Conservation (phyloP, 805 yeast genomes). For the Lipomyces starkeyi region DNA sequence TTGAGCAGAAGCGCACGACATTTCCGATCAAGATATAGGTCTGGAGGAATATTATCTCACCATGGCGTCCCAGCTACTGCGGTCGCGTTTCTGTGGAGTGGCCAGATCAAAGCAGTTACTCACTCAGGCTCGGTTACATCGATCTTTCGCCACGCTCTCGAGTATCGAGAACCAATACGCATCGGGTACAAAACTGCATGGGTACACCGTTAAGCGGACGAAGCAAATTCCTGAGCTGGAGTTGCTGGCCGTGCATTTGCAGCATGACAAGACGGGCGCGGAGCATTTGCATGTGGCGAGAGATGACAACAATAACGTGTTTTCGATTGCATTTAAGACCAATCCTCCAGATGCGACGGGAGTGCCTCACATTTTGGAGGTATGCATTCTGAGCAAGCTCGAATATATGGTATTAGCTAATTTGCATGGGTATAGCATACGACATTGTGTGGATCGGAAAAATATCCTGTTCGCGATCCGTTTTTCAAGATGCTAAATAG, state of each 20-base stretch:
- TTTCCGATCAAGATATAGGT: neutral
- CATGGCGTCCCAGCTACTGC: neutral
- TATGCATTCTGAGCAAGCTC: slow-evolving; percentile 5
- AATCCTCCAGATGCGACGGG: slow-evolving; percentile 96
- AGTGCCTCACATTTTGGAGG: slow-evolving; percentile 90
- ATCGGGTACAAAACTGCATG: slow-evolving; percentile 52
- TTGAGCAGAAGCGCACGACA: too few relatives aligned
- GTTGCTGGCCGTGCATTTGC: slow-evolving; percentile 74
- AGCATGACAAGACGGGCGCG: slow-evolving; percentile 73
- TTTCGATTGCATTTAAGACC: slow-evolving; percentile 87
- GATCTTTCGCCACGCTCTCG: slow-evolving; percentile 25
- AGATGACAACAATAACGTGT: slow-evolving; percentile 83
- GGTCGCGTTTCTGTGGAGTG: neutral
- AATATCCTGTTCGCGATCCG: slow-evolving; percentile 94
- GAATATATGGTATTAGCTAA: neutral
- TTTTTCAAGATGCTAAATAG: slow-evolving; percentile 96
- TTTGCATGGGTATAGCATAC: slow-evolving; percentile 60
- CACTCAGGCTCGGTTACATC: slow-evolving; percentile 2
- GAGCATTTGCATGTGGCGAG: slow-evolving; percentile 85
- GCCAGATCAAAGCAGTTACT: neutral
- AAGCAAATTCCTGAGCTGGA: slow-evolving; percentile 81
- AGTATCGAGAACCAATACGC: slow-evolving; percentile 20
- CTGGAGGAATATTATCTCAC: neutral
- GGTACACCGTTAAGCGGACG: slow-evolving; percentile 69
- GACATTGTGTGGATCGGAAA: slow-evolving; percentile 89